Percentiles rank a stretch among this genome's conserved stretches.
Evolutionary conservation across 1,284 basidiomycete genomes (phyloP).

Genomic region (Rhodotorula mucilaginosa): DNA sequence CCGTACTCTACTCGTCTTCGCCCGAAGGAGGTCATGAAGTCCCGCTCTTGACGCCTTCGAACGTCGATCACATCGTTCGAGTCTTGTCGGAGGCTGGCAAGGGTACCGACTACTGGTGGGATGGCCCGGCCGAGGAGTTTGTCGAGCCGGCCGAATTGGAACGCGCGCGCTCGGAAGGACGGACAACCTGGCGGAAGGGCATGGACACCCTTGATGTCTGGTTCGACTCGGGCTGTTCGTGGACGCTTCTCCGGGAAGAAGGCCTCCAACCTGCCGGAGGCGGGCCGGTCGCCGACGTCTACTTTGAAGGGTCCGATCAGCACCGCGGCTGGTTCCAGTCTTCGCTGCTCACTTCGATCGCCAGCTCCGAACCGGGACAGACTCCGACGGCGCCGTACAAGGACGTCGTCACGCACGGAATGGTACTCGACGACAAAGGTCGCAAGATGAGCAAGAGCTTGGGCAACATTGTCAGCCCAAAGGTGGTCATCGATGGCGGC

Average conservation of each 20-base stretch:
- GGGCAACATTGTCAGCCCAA: slow-evolving; percentile 87
- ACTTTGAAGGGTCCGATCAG: slow-evolving; percentile 94
- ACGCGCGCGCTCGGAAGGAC: slow-evolving; percentile 52
- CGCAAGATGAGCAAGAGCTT: slow-evolving; percentile 99
- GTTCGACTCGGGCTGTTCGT: slow-evolving; percentile 97
- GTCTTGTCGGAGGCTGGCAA: slow-evolving; percentile 62
- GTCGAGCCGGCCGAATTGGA: slow-evolving; percentile 60
- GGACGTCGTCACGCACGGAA: slow-evolving; percentile 89
- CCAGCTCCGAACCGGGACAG: slow-evolving; percentile 52
- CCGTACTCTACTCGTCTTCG: slow-evolving; percentile 69
- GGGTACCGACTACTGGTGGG: slow-evolving; percentile 88
- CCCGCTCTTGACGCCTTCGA: slow-evolving; percentile 65
- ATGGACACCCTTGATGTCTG: slow-evolving; percentile 98
- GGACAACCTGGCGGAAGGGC: slow-evolving; percentile 59
- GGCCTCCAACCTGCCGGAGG: slow-evolving; percentile 21
- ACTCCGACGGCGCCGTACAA: slow-evolving; percentile 63
- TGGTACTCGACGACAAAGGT: slow-evolving; percentile 87
- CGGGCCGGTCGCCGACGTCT: slow-evolving; percentile 72
- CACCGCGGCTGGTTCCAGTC: slow-evolving; percentile 99
- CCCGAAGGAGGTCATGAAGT: slow-evolving; percentile 47
- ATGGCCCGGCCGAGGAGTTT: slow-evolving; percentile 78
- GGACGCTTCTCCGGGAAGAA: slow-evolving; percentile 68
- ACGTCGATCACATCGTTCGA: slow-evolving; percentile 72
- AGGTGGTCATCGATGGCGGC: slow-evolving; percentile 68
- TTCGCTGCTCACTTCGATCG: slow-evolving; percentile 79